phyloP scores from a whole-genome alignment of 2,329 filamentous ascomycete species.

The Chrysoporthe deuterocubensis region DNA sequence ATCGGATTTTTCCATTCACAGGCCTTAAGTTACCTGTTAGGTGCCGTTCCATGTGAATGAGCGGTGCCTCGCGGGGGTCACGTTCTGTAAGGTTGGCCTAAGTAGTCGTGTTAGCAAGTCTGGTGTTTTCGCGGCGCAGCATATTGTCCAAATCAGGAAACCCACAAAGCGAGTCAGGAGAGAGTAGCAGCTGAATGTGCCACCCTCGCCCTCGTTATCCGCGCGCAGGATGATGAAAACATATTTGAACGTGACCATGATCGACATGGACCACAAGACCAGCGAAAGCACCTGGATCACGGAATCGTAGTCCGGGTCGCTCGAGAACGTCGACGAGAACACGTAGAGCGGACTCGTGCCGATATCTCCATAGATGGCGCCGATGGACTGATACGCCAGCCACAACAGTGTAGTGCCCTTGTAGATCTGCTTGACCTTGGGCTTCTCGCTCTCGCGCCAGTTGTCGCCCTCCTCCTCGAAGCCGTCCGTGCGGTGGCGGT shows the following conservation, averaged over 20 bases:
- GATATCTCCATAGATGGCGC: slow-evolving; percentile 64
- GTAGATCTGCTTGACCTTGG: slow-evolving; percentile 32
- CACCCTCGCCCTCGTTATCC: slow-evolving; percentile 71
- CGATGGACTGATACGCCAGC: slow-evolving; percentile 66
- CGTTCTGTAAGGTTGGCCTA: slow-evolving; percentile 61
- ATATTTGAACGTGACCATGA: slow-evolving; percentile 72
- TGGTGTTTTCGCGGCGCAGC: not conserved
- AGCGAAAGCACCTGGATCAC: slow-evolving; percentile 67
- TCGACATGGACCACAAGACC: slow-evolving; percentile 68
- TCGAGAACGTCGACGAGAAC: slow-evolving; percentile 66
- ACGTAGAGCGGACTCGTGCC: slow-evolving; percentile 66
- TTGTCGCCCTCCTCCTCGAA: slow-evolving; percentile 31
- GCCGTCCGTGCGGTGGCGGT: slow-evolving; percentile 14
- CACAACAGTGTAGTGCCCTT: slow-evolving; percentile 29
- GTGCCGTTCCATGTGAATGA: slow-evolving; percentile 62
- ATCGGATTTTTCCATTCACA: slow-evolving; percentile 55
- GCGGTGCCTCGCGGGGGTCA: slow-evolving; percentile 61
- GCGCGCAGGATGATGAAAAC: slow-evolving; percentile 65
- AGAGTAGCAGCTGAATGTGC: slow-evolving; percentile 69
- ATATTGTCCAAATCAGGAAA: not conserved
- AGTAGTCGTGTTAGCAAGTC: not conserved
- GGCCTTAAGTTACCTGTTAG: slow-evolving; percentile 57
- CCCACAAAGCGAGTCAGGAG: slow-evolving; percentile 59
- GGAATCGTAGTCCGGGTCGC: slow-evolving; percentile 55
- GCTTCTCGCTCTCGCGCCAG: slow-evolving; percentile 28